Percentiles rank a stretch among this genome's conserved stretches.
phyloP scores from a whole-genome alignment of 306 rosid genomes.

The Sphenostylis stenocarpa region DNA sequence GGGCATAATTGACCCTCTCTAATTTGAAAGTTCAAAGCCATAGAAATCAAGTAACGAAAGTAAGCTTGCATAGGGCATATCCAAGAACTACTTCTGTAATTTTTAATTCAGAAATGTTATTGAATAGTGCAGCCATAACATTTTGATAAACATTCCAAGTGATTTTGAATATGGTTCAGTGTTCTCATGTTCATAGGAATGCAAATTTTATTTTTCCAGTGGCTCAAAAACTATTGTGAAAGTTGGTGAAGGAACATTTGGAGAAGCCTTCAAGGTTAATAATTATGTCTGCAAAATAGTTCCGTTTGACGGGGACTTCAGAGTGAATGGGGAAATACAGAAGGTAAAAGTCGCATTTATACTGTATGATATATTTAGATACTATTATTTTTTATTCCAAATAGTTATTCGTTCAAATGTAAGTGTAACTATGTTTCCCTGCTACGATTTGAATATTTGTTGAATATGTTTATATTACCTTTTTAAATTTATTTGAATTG shows the following conservation, averaged over 20 bases:
- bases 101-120: conserved; percentile 6
- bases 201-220: conserved; percentile 46
- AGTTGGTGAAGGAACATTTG: conserved; percentile 93
- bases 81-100: neutral
- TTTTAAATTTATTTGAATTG: conserved; percentile 14
- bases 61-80: conserved; percentile 5
- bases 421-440: conserved; percentile 14
- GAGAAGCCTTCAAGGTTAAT: conserved; percentile 90
- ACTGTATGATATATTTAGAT: neutral
- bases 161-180: neutral
- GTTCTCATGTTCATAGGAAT: conserved; percentile 31
- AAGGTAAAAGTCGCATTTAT: conserved; percentile 55
- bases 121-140: neutral
- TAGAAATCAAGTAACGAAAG: neutral
- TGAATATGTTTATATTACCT: conserved; percentile 10
- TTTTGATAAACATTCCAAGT: neutral
- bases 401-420: conserved; percentile 8
- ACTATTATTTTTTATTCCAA: conserved; percentile 1
- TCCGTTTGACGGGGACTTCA: conserved; percentile 81
- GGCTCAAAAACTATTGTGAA: conserved; percentile 57
- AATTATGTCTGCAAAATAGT: conserved; percentile 84
- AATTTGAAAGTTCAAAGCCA: neutral
- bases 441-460: conserved; percentile 1
- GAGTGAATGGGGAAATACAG: conserved; percentile 87
- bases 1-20: neutral